phyloP scores from a whole-genome alignment of 1,284 basidiomycete genomes.

The Termitomyces sp. region DNA sequence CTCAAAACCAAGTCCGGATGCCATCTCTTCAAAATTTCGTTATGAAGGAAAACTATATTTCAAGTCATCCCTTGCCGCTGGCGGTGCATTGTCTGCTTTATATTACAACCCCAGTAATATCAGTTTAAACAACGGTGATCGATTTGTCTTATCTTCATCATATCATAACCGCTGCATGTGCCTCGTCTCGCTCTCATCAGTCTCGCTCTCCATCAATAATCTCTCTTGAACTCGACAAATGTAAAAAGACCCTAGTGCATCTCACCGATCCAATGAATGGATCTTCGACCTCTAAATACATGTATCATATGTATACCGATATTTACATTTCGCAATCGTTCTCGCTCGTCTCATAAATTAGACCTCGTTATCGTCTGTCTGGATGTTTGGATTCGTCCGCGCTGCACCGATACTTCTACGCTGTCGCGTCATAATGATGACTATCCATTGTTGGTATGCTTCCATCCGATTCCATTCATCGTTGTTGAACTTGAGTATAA shows the following conservation, averaged over 20 bases:
- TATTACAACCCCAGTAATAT: neutral
- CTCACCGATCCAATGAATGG: neutral
- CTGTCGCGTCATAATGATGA: too few species aligned
- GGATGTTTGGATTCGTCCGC: neutral
- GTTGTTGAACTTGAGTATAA: too few species aligned
- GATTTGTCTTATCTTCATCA: slow-evolving; percentile 6
- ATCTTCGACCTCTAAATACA: neutral
- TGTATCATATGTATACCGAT: neutral
- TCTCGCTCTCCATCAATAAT: too few species aligned
- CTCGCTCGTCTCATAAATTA: neutral
- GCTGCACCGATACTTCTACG: too few species aligned
- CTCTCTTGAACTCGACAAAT: neutral
- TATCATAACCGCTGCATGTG: neutral
- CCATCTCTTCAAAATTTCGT: neutral
- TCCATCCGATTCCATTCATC: too few species aligned
- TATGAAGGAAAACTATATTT: neutral
- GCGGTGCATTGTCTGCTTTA: neutral
- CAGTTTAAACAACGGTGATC: slow-evolving; percentile 8
- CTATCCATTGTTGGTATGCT: too few species aligned
- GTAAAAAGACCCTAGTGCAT: neutral
- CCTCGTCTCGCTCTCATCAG: neutral
- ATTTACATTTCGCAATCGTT: neutral
- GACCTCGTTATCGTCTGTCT: neutral
- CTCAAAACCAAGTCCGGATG: neutral
- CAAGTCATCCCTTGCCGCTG: neutral